Base-by-base conservation (phyloP, 495 filamentous ascomycete species). In the Annulohypoxylon stygium region DNA sequence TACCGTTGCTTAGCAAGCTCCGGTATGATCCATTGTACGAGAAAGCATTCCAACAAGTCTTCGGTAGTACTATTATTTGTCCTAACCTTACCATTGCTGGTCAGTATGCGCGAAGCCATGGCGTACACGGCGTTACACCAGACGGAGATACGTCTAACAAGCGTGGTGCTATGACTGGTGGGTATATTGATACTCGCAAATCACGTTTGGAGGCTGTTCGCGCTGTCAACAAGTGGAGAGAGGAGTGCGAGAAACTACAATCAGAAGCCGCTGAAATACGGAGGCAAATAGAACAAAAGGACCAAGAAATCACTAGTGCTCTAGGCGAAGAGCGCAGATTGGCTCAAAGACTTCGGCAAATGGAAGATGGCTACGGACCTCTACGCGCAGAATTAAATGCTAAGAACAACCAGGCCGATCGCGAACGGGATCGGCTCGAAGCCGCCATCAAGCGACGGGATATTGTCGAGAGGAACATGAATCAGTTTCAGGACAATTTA, bases 31-130 rank as follows among this genome's bases (percentile, higher is more conserved):
- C 85, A 2, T 83, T 83, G 48, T 97, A 93, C 71, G 93, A 95
- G 57, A 90, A 88, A 69, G 96, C 96, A 0, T 95, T 98, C 79
- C 89, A 91, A 74, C 93, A 97, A 73, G 93, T 98, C 4, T 98
- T 99, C 82, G 96, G 95, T 20, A 96, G 94, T 75, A 97, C 94
- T 2, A 93, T 98, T 61, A 90, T 99, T 69, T 98, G 97, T 72
- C 94, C 94, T 2, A 95, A 93, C 75, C 83, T 99, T 14, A 86
- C 91, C 48, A 87, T 97, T 61, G 94, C 93, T 6, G 88, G 92
- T 8, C 93, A 97, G 75, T 98, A 97, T 76, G 93, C 96, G 10
- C 88, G 95, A 71, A 95, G 90, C 65, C 94, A 98, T 69, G 92
- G 91, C 33, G 90, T 98, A 41, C 94, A 91, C 75, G 95, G 93